These are phyloP conservation scores for Pythium apleroticum DNA, from an alignment of 352 stramenopile species.

Conservation along the genomic window DNA sequence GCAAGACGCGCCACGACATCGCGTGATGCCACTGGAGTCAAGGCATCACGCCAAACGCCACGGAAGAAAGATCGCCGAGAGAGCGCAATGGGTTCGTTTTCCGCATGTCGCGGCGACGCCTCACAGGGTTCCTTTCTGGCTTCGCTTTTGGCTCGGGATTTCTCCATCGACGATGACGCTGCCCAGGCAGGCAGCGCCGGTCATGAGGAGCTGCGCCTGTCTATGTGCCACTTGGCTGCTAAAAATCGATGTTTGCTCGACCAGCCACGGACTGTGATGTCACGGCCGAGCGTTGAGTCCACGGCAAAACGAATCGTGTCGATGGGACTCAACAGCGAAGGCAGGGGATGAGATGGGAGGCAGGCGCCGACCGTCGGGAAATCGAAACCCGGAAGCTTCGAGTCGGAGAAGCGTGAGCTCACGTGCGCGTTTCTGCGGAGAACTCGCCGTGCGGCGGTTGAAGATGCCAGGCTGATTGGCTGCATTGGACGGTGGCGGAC, in stretches of 20 bases:
- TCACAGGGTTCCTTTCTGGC: not conserved
- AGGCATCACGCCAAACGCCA: not conserved
- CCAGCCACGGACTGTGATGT: slow-evolving; percentile 5
- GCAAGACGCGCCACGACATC: not conserved
- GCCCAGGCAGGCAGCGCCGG: no score
- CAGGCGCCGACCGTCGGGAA: not conserved
- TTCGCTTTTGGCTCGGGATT: no score
- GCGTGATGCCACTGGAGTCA: slow-evolving; percentile 6
- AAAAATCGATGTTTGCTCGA: slow-evolving; percentile 12
- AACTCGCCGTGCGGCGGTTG: slow-evolving; percentile 3
- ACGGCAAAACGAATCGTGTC: not conserved
- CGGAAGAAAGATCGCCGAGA: not conserved
- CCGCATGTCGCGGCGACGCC: slow-evolving; percentile 7
- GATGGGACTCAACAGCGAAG: slow-evolving; percentile 2
- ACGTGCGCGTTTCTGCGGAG: slow-evolving; percentile 8
- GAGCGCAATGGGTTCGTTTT: not conserved
- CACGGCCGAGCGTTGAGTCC: not conserved
- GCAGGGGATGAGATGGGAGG: not conserved
- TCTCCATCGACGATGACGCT: slow-evolving; percentile 5
- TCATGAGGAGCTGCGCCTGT: not conserved
- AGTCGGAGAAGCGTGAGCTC: not conserved
- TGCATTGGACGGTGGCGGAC: not conserved
- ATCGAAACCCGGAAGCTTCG: not conserved
- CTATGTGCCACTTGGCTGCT: not conserved
- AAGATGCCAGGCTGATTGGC: not conserved